Percentiles rank a stretch among this genome's conserved stretches.
Evolutionary conservation across 345 rosid genomes (phyloP).

Genomic region (Salix viminalis): DNA sequence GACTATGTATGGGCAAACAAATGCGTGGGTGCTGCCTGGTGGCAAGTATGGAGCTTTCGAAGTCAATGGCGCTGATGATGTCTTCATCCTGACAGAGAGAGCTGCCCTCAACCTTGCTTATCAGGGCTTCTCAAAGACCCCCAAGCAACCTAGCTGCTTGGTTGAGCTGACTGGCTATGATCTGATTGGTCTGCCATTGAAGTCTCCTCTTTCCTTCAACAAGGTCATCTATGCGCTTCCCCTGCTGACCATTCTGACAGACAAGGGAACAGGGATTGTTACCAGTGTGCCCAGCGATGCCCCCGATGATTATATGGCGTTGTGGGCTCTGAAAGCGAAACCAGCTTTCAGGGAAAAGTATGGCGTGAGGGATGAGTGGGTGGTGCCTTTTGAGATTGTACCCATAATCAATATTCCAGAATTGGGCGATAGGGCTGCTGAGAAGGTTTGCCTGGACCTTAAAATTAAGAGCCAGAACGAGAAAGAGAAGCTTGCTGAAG

Average conservation of each 20-base stretch:
- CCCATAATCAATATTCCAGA: constrained; percentile 83
- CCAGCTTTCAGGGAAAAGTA: constrained; percentile 70
- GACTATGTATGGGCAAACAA: constrained; percentile 96
- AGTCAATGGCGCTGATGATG: constrained; percentile 72
- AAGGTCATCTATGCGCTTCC: constrained; percentile 85
- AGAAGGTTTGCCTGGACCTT: constrained; percentile 74
- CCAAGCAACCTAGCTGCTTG: constrained; percentile 73
- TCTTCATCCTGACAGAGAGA: constrained; percentile 64
- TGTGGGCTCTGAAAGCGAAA: constrained; percentile 74
- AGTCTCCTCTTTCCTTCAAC: constrained; percentile 65
- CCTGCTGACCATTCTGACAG: constrained; percentile 83
- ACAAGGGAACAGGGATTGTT: constrained; percentile 94
- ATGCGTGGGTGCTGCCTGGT: constrained; percentile 94
- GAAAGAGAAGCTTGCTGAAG: constrained; percentile 86
- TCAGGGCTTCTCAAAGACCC: constrained; percentile 67
- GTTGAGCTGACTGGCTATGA: constrained; percentile 77
- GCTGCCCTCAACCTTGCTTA: constrained; percentile 88
- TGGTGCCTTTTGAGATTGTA: constrained; percentile 62
- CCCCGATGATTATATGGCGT: constrained; percentile 87
- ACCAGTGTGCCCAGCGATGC: constrained; percentile 98
- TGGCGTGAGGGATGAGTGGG: constrained; percentile 85
- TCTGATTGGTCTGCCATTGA: constrained; percentile 77
- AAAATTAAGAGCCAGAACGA: constrained; percentile 91
- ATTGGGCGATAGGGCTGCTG: constrained; percentile 83
- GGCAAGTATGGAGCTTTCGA: constrained; percentile 94